Evolutionary conservation across 768 basidiomycete genomes (phyloP), one percentile per base, ranked within the genome.

Genomic region (Lactarius evosmus): DNA sequence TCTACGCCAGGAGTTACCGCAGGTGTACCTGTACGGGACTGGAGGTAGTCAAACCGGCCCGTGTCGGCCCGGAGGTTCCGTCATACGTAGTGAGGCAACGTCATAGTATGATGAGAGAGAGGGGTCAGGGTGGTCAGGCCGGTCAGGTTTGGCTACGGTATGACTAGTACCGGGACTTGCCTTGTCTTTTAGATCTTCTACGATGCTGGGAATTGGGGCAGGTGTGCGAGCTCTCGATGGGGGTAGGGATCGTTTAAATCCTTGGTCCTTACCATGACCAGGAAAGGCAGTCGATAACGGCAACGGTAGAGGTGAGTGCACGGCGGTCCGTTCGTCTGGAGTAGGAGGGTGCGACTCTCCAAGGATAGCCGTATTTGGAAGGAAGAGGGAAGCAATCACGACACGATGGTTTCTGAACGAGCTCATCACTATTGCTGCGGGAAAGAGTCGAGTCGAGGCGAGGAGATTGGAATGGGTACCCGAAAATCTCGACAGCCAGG

Each of bases 361-460:
- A 46, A 85, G 76, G 51, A 86, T 83, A 49, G 84, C 83, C 40
- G 90, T 89, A 63, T 83, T 83, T 40, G 91, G 91, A 38, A 93
- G 84, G 72, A 93, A 92, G 63, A 93, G 85, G n/a, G 88, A 87
- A 17, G 90, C 91, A 73, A 93, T 86, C 73, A 93, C 78, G 60
- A 89, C 80, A 34, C 91, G 79, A 73, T 89, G 87, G 74, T 84
- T 84, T 60, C 86, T 80, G 71, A 91, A 82, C 40, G 89, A 86
- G 72, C 80, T 81, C 89, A 91, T 91, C 64, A 74, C 17, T 30
- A 30, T 16, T 53, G 17, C 34, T 7, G 52, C 52, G 33, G 40
- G 46, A 46, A 46, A 34, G 58, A 30, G 32, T 30, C 33, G 41
- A 40, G n/a, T n/a, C 44, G 44, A 46, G 57, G 57, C 14, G 27